Evolutionary conservation across 352 stramenopile species (phyloP), one percentile per base, ranked within the genome.

Genomic region (Phytopythium delawarense): DNA sequence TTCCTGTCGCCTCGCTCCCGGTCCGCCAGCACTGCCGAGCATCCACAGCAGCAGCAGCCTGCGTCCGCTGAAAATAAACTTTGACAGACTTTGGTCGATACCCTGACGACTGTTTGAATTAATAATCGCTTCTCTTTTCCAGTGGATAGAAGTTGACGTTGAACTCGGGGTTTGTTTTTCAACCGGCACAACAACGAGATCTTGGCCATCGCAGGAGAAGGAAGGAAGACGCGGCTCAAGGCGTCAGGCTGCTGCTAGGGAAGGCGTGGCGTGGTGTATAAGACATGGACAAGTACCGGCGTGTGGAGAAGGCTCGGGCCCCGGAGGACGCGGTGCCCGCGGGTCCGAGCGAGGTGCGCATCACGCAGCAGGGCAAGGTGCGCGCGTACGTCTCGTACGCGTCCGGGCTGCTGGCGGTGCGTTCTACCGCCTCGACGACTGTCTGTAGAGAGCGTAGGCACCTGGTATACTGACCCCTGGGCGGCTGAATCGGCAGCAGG

Each of bases 221-320:
- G 35, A 40, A 40, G 35, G 9, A 39, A 0, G 34, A 39, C 35
- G 35, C 35, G 9, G 35, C 35, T 15, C 8, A 11, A 11, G 35
- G 12, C 35, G 35, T 4, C 9, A 11, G 35, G 9, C 35, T 40
- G 35, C 28, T 32, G 28, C 28, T 32, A 28, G 4, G 28, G 28
- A 32, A 7, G 28, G 4, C 28, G 4, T 3, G 35, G 2, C 35
- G 35, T 4, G 3, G 9, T 40, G 35, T 16, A 40, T 0, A 40
- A 40, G 39, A 34, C 4, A 95, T 93, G 86, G 79, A 95, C 67
- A 95, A 95, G 72, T 95, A 95, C 69, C 79, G 76, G 8, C 83
- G 86, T 37, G 78, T 90, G 35, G 81, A 92, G 57, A 91, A 89
- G 61, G 66, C 71, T 63, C 76, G 76, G 20, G 64, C 66, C 7